phyloP scores from a whole-genome alignment of 129 eudicot species.

The Arctium minus region DNA sequence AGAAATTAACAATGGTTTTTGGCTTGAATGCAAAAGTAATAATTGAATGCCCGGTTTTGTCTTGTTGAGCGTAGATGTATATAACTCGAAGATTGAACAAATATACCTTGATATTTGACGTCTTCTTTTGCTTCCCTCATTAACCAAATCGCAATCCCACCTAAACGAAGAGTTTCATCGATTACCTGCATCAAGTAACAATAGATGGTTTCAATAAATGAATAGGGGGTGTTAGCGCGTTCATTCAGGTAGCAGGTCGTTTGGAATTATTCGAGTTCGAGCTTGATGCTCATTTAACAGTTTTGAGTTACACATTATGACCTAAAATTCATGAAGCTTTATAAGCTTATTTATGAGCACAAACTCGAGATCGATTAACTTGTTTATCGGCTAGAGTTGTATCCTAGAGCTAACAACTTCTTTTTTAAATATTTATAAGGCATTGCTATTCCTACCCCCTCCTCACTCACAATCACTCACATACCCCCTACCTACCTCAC shows the following conservation, averaged over 20 bases:
- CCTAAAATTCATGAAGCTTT: background rate
- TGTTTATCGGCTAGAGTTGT: background rate
- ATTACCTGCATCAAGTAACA: conserved; percentile 42
- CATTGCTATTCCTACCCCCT: too few relatives aligned
- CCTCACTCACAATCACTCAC: too few relatives aligned
- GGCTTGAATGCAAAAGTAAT: background rate
- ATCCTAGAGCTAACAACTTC: background rate
- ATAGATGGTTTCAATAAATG: background rate
- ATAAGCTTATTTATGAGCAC: background rate
- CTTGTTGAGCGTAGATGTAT: background rate
- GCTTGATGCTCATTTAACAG: background rate
- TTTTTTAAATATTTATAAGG: background rate
- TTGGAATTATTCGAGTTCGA: background rate
- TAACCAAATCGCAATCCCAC: conserved; percentile 86
- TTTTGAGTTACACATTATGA: background rate
- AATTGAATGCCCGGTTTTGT: background rate
- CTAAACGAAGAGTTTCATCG: conserved; percentile 70
- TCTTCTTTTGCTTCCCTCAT: conserved; percentile 76
- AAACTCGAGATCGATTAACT: background rate
- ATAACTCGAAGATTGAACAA: background rate
- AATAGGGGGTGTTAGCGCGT: background rate
- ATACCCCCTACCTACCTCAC: too few relatives aligned
- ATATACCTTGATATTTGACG: conserved; percentile 58
- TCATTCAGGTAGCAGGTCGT: background rate
- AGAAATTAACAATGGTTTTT: background rate